These are phyloP conservation scores for Colletotrichum sp. DNA, from an alignment of 2,329 filamentous ascomycete genomes.

Conservation along the genomic window DNA sequence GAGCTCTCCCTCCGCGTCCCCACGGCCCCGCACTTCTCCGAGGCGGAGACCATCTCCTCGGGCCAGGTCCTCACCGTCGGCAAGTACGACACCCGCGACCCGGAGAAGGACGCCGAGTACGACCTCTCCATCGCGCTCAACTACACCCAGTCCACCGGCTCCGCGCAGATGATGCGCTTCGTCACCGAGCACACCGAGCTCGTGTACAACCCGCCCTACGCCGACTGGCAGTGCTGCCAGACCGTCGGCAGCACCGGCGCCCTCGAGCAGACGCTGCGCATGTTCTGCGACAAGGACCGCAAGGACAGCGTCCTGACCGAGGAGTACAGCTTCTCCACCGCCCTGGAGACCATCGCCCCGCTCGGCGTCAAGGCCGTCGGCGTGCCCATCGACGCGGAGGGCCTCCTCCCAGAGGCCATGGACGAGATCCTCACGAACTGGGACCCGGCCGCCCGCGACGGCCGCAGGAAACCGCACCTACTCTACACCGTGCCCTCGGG, in stretches of 20 bases:
- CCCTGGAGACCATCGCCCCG: conserved; percentile 62
- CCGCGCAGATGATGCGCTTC: conserved; percentile 87
- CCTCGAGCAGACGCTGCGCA: conserved; percentile 81
- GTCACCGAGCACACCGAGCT: conserved; percentile 96
- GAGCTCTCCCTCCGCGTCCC: conserved; percentile 78
- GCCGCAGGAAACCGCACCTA: conserved; percentile 56
- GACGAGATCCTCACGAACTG: conserved; percentile 56
- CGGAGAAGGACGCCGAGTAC: conserved; percentile 41
- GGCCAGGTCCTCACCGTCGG: conserved; percentile 71
- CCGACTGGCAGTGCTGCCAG: conserved; percentile 87
- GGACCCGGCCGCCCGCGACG: conserved; percentile 50
- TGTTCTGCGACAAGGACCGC: conserved; percentile 74
- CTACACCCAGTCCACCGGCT: conserved; percentile 87
- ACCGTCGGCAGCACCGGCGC: conserved; percentile 86
- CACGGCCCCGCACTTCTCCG: conserved; percentile 70
- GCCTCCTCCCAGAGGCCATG: conserved; percentile 56
- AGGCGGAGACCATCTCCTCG: conserved; percentile 65
- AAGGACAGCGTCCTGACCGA: conserved; percentile 85
- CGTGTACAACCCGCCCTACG: conserved; percentile 83
- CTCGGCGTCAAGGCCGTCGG: conserved; percentile 59
- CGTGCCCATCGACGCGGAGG: conserved; percentile 57
- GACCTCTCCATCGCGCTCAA: conserved; percentile 92
- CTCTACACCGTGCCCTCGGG: conserved; percentile 74
- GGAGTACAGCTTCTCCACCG: conserved; percentile 87
- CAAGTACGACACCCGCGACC: conserved; percentile 79